Conservation (phyloP, 2,329 filamentous ascomycete species). For the Pseudogymnoascus sp. region DNA sequence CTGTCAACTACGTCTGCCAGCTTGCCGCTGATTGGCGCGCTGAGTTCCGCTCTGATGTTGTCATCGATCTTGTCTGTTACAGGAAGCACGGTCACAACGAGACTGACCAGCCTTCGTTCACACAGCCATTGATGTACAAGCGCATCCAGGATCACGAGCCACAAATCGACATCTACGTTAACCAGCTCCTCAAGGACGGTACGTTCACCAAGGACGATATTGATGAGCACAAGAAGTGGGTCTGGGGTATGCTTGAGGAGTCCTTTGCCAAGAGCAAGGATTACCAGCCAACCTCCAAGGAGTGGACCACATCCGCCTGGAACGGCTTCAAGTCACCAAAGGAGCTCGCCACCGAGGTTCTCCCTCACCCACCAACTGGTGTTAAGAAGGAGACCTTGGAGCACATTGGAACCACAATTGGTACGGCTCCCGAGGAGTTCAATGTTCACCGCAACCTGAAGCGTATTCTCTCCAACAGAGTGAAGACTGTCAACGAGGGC, state of each 20-base stretch:
- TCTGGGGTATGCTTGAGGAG: slow-evolving; percentile 97
- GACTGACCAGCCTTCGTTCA: slow-evolving; percentile 98
- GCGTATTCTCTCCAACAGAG: slow-evolving; percentile 82
- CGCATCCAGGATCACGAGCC: slow-evolving; percentile 77
- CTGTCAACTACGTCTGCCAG: slow-evolving; percentile 97
- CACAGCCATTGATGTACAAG: slow-evolving; percentile 99
- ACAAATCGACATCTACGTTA: slow-evolving; percentile 83
- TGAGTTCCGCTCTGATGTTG: slow-evolving; percentile 96
- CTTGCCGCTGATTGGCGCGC: slow-evolving; percentile 95
- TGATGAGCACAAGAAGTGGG: slow-evolving; percentile 99
- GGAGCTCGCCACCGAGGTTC: slow-evolving; percentile 87
- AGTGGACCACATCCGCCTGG: slow-evolving; percentile 98
- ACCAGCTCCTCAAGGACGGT: slow-evolving; percentile 83
- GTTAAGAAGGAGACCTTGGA: slow-evolving; percentile 66
- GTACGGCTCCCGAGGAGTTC: slow-evolving; percentile 75
- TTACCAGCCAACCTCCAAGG: slow-evolving; percentile 91
- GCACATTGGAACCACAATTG: slow-evolving; percentile 76
- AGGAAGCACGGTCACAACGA: slow-evolving; percentile 99
- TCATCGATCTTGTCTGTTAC: slow-evolving; percentile 98
- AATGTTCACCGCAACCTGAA: slow-evolving; percentile 90
- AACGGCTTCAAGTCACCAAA: slow-evolving; percentile 99
- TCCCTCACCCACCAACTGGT: slow-evolving; percentile 83
- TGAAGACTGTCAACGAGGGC: slow-evolving; percentile 87
- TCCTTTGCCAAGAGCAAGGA: slow-evolving; percentile 97
- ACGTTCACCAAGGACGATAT: slow-evolving; percentile 97